Conservation (phyloP, 169 alveolate genomes). For the Eimeria brunetti region DNA sequence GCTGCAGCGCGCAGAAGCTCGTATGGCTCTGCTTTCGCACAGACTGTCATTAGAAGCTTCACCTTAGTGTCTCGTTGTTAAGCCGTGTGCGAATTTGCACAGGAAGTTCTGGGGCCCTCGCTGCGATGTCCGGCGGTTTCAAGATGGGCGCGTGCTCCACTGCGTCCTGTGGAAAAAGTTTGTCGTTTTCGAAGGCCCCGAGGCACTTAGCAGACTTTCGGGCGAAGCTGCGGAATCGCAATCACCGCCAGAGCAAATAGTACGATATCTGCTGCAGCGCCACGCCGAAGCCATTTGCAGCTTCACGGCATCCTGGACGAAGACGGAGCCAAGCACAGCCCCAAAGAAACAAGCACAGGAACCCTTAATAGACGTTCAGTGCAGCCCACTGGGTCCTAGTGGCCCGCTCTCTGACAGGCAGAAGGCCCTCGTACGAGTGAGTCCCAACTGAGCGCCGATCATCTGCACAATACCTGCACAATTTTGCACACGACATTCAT, state of each 20-base stretch:
- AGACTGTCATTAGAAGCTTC: background rate
- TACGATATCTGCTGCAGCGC: conserved; percentile 32
- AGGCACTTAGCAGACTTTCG: conserved; percentile 5
- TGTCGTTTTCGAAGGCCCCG: conserved; percentile 24
- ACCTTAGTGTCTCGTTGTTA: background rate
- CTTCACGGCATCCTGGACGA: background rate
- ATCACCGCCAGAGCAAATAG: conserved; percentile 46
- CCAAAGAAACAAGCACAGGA: background rate
- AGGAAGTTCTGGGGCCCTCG: conserved; percentile 80
- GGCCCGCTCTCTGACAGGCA: conserved; percentile 69
- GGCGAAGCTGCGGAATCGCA: background rate
- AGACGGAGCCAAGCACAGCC: conserved; percentile 9
- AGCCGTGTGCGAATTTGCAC: background rate
- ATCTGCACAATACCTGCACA: background rate
- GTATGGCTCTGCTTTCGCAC: background rate
- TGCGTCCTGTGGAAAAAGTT: conserved; percentile 72
- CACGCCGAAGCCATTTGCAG: conserved; percentile 42
- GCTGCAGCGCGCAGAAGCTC: background rate
- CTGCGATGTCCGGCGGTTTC: conserved; percentile 77
- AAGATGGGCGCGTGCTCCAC: conserved; percentile 72
- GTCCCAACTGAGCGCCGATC: background rate
- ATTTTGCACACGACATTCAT: background rate
- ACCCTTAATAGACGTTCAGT: background rate
- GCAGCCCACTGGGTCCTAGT: conserved; percentile 66
- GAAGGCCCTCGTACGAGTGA: conserved; percentile 66